Percentiles rank a stretch among this genome's conserved stretches.
Conservation (phyloP, 768 basidiomycete genomes). For the Artomyces pyxidatus region DNA sequence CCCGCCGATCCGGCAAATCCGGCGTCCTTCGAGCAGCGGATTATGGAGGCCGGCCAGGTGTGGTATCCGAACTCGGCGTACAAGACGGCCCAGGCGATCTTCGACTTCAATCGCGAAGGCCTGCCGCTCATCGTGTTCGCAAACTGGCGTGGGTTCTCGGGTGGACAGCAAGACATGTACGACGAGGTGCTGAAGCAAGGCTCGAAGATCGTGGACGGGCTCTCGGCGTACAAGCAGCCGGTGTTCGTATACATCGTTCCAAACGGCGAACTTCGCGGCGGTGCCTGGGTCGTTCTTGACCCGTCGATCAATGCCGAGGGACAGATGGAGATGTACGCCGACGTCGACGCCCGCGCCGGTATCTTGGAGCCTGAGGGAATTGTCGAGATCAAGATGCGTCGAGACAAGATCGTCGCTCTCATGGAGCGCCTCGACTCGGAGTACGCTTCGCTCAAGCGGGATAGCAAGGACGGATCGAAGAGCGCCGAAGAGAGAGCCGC, state of each 20-base stretch:
- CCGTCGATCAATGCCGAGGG: slow-evolving; percentile 87
- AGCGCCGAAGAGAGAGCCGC: slow-evolving; percentile 66
- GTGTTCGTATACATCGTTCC: slow-evolving; percentile 98
- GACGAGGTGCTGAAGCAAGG: slow-evolving; percentile 97
- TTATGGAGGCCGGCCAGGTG: slow-evolving; percentile 99
- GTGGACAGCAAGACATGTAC: slow-evolving; percentile 99
- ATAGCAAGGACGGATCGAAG: slow-evolving; percentile 67
- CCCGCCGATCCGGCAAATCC: slow-evolving; percentile 98
- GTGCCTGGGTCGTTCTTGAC: slow-evolving; percentile 98
- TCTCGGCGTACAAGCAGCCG: slow-evolving; percentile 94
- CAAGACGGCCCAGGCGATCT: slow-evolving; percentile 99
- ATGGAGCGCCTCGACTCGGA: slow-evolving; percentile 91
- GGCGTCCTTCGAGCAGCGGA: slow-evolving; percentile 90
- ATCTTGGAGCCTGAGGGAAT: slow-evolving; percentile 96
- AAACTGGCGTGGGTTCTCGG: slow-evolving; percentile 99
- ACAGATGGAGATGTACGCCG: slow-evolving; percentile 99
- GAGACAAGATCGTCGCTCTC: slow-evolving; percentile 79
- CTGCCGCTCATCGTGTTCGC: slow-evolving; percentile 97
- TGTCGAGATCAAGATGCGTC: slow-evolving; percentile 95
- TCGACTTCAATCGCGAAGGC: slow-evolving; percentile 96
- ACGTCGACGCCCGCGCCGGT: slow-evolving; percentile 91
- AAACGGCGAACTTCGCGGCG: slow-evolving; percentile 96
- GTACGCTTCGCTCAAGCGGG: slow-evolving; percentile 74
- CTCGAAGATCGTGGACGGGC: slow-evolving; percentile 96
- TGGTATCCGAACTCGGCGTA: slow-evolving; percentile 99